Percentiles rank a stretch among this genome's conserved stretches.
Conservation (phyloP, 148 eudicot species). For the Rhododendron vialii region DNA sequence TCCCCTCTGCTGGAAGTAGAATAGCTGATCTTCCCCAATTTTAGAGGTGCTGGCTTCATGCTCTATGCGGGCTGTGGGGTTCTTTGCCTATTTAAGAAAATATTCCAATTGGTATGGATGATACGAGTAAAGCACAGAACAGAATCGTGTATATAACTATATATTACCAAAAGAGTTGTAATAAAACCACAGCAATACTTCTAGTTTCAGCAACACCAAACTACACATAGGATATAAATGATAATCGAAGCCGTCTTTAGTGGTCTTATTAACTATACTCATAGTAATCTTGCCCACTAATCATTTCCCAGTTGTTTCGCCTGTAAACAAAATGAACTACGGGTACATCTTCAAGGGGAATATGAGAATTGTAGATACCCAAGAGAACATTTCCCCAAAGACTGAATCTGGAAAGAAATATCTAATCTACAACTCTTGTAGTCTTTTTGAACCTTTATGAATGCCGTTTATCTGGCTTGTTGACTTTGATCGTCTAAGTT, state of each 20-base stretch:
- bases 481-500: too few relatives aligned
- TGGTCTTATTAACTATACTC: neutral
- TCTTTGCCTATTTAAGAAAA: constrained; percentile 49
- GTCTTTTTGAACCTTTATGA: too few relatives aligned
- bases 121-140: neutral
- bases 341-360: neutral
- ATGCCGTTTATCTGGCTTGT: too few relatives aligned
- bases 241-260: neutral
- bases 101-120: neutral
- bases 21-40: constrained; percentile 90
- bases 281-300: neutral
- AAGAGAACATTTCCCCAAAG: neutral
- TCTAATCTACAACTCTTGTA: too few relatives aligned
- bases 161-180: neutral
- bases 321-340: neutral
- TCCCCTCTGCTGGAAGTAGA: constrained; percentile 86
- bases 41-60: constrained; percentile 98
- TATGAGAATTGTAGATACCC: neutral
- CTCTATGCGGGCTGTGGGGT: constrained; percentile 63
- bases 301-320: neutral
- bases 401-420: neutral
- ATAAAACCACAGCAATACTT: neutral
- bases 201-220: neutral
- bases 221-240: neutral
- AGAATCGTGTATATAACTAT: neutral